These are phyloP conservation scores for Trichomonas tenax DNA, from an alignment of 208 protist genomes.

Conservation along the genomic window DNA sequence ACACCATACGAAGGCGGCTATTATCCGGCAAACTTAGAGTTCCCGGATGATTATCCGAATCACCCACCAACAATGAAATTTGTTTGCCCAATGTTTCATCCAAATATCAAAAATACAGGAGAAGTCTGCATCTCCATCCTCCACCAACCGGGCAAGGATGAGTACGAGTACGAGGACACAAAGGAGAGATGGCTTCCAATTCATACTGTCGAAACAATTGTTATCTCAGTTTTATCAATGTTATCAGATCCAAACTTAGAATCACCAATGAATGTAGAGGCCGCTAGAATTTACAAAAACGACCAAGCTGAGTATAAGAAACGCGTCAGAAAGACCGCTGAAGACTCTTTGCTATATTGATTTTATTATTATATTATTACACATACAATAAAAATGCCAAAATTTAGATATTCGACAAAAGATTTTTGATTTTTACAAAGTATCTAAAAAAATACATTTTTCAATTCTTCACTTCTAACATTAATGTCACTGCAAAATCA, in stretches of 20 bases:
- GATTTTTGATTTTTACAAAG: too few species aligned
- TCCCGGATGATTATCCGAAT: constrained; percentile 6
- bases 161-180: not conserved
- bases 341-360: not conserved
- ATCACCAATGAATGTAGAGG: not conserved
- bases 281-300: not conserved
- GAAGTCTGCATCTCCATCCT: constrained; percentile 21
- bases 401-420: too few species aligned
- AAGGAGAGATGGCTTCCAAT: constrained; percentile 2
- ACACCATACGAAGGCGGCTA: not conserved
- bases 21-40: not conserved
- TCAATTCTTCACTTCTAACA: too few species aligned
- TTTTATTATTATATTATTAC: too few species aligned
- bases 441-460: too few species aligned
- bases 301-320: not conserved
- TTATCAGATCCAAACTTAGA: constrained; percentile 8
- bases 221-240: constrained; percentile 20
- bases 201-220: constrained; percentile 17
- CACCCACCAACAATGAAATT: constrained; percentile 22
- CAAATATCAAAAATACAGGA: constrained; percentile 6
- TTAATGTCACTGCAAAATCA: too few species aligned
- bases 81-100: constrained; percentile 6
- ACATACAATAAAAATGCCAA: too few species aligned
- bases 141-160: not conserved
- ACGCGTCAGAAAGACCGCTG: not conserved